phyloP scores from a whole-genome alignment of 2,329 filamentous ascomycete genomes.

The Xylogone sp. region DNA sequence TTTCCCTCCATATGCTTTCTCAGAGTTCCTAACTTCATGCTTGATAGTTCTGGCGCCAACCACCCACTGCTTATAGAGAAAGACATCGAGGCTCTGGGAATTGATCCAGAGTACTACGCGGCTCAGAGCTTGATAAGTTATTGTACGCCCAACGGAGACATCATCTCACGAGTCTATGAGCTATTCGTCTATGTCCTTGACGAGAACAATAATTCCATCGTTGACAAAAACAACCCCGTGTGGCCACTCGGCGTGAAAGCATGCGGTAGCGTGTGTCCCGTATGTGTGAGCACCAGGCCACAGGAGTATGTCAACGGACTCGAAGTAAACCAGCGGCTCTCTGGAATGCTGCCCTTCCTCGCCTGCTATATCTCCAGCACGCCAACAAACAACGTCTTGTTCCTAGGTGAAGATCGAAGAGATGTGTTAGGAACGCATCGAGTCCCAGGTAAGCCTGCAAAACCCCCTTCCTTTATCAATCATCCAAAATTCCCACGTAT shows the following conservation, averaged over 20 bases:
- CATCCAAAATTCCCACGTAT: too few relatives aligned
- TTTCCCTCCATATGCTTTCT: not conserved
- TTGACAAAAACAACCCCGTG: conserved; percentile 20
- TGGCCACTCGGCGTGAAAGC: conserved; percentile 6
- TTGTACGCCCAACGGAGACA: conserved; percentile 15
- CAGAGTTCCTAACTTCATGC: not conserved
- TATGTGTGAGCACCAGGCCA: conserved; percentile 1
- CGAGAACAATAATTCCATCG: conserved; percentile 17
- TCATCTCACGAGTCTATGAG: conserved; percentile 29
- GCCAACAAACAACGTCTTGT: conserved; percentile 32
- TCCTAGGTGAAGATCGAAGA: conserved; percentile 38
- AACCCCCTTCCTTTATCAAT: too few relatives aligned
- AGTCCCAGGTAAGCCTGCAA: conserved; percentile 32
- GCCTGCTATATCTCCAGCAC: conserved; percentile 38
- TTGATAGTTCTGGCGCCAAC: conserved; percentile 33
- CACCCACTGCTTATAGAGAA: conserved; percentile 32
- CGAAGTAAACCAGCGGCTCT: conserved; percentile 28
- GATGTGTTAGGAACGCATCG: conserved; percentile 38
- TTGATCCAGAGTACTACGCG: conserved; percentile 31
- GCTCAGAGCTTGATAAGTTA: conserved; percentile 28
- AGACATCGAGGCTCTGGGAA: conserved; percentile 33
- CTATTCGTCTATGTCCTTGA: conserved; percentile 30
- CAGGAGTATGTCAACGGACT: not conserved
- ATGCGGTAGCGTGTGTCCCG: conserved; percentile 13
- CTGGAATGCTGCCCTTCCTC: conserved; percentile 39